Conservation (phyloP, 2,329 filamentous ascomycete genomes). For the Trichoderma sp. region DNA sequence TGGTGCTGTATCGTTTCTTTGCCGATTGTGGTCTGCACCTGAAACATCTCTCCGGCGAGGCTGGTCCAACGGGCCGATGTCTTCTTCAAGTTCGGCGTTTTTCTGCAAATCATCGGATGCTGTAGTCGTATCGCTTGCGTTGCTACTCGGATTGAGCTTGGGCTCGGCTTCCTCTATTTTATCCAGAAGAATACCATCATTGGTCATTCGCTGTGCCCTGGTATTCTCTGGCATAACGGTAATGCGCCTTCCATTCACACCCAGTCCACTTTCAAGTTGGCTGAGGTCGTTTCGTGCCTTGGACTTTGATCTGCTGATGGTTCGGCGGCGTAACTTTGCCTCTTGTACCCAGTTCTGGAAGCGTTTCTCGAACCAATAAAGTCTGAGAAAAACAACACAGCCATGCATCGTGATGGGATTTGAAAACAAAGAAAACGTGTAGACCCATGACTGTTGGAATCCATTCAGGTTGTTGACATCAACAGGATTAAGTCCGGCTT, state of each 20-base stretch:
- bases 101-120: slow-evolving; percentile 35
- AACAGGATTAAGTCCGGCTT: slow-evolving; percentile 87
- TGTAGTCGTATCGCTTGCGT: slow-evolving; percentile 44
- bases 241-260: slow-evolving; percentile 67
- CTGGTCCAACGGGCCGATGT: slow-evolving; percentile 18
- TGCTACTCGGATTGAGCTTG: slow-evolving; percentile 32
- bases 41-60: neutral
- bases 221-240: slow-evolving; percentile 63
- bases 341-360: slow-evolving; percentile 84
- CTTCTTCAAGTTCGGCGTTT: slow-evolving; percentile 21
- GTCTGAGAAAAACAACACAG: slow-evolving; percentile 83
- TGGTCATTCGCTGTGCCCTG: slow-evolving; percentile 58
- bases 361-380: slow-evolving; percentile 98
- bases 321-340: slow-evolving; percentile 65
- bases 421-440: slow-evolving; percentile 69
- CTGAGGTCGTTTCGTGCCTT: slow-evolving; percentile 47
- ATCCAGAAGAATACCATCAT: slow-evolving; percentile 59
- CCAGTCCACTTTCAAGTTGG: slow-evolving; percentile 64
- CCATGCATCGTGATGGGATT: slow-evolving; percentile 85
- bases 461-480: slow-evolving; percentile 68
- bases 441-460: slow-evolving; percentile 74
- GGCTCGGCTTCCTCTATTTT: slow-evolving; percentile 40
- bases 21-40: neutral
- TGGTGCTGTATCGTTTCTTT: neutral
- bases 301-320: slow-evolving; percentile 63